These are phyloP conservation scores for Brassica cretica DNA, from an alignment of 345 rosid species.

Conservation along the genomic window DNA sequence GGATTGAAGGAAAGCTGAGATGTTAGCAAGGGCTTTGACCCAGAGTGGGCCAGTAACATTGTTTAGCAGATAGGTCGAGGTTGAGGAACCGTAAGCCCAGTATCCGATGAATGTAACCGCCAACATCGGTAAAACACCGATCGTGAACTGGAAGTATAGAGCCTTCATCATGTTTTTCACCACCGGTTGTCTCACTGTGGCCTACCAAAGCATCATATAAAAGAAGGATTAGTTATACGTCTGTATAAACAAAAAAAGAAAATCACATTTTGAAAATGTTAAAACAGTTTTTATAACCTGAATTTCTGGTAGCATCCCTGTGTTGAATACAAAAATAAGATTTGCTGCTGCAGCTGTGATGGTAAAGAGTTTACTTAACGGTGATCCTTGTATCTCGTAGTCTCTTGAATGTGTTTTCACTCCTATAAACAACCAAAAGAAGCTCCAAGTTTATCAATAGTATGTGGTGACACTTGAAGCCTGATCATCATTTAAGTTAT, in stretches of 20 bases:
- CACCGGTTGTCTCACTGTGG: not conserved
- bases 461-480: not conserved
- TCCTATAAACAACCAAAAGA: conserved; percentile 43
- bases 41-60: conserved; percentile 67
- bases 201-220: not conserved
- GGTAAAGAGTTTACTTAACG: conserved; percentile 52
- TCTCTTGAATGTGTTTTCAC: conserved; percentile 65
- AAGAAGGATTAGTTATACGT: not conserved
- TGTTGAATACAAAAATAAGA: conserved; percentile 82
- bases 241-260: not conserved
- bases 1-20: conserved; percentile 77
- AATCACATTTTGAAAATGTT: not conserved
- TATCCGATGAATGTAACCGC: conserved; percentile 74
- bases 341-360: conserved; percentile 70
- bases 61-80: conserved; percentile 15
- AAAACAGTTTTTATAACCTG: conserved; percentile 33
- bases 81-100: conserved; percentile 58
- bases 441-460: not conserved
- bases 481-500: conserved; percentile 14
- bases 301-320: conserved; percentile 98
- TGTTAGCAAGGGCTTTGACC: conserved; percentile 76
- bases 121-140: conserved; percentile 68
- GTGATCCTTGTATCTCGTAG: conserved; percentile 61
- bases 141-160: conserved; percentile 34
- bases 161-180: conserved; percentile 22